Base-by-base conservation (phyloP, 257 asterid genomes). In the Solanum okadae region DNA sequence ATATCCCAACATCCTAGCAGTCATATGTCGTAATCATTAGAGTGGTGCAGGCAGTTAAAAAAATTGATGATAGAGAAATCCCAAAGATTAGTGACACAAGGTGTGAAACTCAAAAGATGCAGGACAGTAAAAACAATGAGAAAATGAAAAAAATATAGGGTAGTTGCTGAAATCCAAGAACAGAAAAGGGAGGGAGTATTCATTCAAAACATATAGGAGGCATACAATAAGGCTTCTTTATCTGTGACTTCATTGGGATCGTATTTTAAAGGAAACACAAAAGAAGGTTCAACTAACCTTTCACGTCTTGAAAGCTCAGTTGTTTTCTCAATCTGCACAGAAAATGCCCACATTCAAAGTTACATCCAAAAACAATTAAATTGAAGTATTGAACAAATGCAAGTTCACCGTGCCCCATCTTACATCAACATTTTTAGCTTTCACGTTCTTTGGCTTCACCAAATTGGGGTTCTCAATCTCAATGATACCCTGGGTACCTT, bases 361-460 rank as follows among this genome's bases (percentile, higher is more conserved):
- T 52, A 12, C 22, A 71, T 31, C 33, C 84, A 86, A 73, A 73
- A 33, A 31, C 22, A 23, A 38, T 34, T 49, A 23, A 33, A 46
- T 6, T 72, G 65, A 7, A 56, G 65, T 56, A 56, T 7, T 56
- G 63, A 76, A 89, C 18, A 78, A 90, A 33, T 73, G 20, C 29
- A 78, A 87, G 38, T 86, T 14, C 76, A 33, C 67, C 20, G 42
- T 25, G 40, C 77, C 18, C 49, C 67, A n/a, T 61, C 96, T 91
- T 87, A 96, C 99, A 93, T 96, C 98, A 88, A 90, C 92, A 89
- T 96, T 96, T 89, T 92, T 96, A 76, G 98, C 98, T 93, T 96
- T 95, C 95, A 96, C 10, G 76, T 91, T 95, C 94, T 96, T 96
- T 72, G 97, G 93, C 95, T 92, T 95, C 33, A 59, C 94, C 93